Conservation (phyloP, 1,284 basidiomycete genomes). For the Gomphus sp. region DNA sequence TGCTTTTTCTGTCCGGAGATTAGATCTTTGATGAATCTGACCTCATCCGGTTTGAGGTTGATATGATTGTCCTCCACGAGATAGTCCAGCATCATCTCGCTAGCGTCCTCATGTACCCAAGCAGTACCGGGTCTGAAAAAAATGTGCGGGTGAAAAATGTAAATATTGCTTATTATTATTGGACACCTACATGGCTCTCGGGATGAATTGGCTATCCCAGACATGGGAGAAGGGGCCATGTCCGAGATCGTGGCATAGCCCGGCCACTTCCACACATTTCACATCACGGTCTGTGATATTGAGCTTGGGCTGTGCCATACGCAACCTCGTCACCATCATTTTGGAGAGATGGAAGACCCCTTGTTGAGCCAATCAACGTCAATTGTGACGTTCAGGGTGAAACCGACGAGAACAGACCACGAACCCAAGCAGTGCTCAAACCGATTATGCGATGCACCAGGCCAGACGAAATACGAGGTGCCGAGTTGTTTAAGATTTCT, state of each 20-base stretch:
- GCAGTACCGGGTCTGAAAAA: slow-evolving; percentile 27
- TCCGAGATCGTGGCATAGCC: slow-evolving; percentile 64
- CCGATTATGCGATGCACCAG: slow-evolving; percentile 64
- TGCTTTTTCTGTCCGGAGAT: slow-evolving; percentile 46
- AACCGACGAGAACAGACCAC: slow-evolving; percentile 11
- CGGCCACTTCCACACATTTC: slow-evolving; percentile 59
- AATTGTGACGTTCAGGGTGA: neutral
- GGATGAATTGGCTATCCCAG: slow-evolving; percentile 61
- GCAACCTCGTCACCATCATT: slow-evolving; percentile 46
- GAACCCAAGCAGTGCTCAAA: slow-evolving; percentile 73
- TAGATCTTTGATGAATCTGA: slow-evolving; percentile 56
- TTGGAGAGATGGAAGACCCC: slow-evolving; percentile 66
- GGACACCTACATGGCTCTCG: slow-evolving; percentile 38
- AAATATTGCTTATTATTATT: too few species aligned
- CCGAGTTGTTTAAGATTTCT: slow-evolving; percentile 66
- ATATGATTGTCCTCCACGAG: slow-evolving; percentile 45
- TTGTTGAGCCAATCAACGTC: slow-evolving; percentile 18
- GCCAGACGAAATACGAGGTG: slow-evolving; percentile 65
- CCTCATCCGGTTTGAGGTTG: slow-evolving; percentile 33
- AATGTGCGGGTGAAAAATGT: too few species aligned
- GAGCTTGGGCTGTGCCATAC: slow-evolving; percentile 50
- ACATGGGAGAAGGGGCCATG: slow-evolving; percentile 72
- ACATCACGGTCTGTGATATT: slow-evolving; percentile 58
- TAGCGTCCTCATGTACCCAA: slow-evolving; percentile 65
- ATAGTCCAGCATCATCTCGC: slow-evolving; percentile 64